Evolutionary conservation across 1,284 basidiomycete genomes (phyloP).

Genomic region (Lentinula novae-zelandiae): DNA sequence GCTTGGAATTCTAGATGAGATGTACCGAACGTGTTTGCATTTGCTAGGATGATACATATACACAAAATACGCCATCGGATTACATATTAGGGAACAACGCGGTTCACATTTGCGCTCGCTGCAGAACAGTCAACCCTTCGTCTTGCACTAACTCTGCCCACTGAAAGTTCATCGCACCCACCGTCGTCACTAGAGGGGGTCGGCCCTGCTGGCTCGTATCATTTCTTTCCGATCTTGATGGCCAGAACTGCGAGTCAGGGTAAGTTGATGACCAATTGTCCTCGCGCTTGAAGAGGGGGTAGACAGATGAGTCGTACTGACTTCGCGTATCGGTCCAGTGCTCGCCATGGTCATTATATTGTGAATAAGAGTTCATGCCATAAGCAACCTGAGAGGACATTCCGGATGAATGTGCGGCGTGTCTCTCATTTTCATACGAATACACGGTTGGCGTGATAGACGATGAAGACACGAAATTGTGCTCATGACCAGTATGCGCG

Average conservation of each 20-base stretch:
- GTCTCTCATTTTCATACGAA: background rate
- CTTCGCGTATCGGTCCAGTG: background rate
- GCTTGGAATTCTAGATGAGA: slow-evolving; percentile 12
- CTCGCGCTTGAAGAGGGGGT: background rate
- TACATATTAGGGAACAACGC: no score
- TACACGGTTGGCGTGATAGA: background rate
- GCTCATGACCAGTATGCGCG: no score
- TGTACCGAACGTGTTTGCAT: no score
- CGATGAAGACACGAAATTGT: background rate
- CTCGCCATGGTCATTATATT: background rate
- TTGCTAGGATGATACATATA: background rate
- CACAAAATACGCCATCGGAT: background rate
- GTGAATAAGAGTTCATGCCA: background rate
- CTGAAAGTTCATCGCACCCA: background rate
- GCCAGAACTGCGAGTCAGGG: background rate
- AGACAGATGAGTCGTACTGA: background rate
- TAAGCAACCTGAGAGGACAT: background rate
- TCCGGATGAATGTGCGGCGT: background rate
- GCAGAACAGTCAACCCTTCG: background rate
- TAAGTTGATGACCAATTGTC: background rate
- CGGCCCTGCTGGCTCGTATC: background rate
- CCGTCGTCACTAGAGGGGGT: background rate
- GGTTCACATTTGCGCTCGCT: background rate
- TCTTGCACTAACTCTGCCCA: background rate
- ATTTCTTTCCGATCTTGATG: background rate